Conservation (phyloP, 306 rosid species). For the Cucurbita argyrosperma region DNA sequence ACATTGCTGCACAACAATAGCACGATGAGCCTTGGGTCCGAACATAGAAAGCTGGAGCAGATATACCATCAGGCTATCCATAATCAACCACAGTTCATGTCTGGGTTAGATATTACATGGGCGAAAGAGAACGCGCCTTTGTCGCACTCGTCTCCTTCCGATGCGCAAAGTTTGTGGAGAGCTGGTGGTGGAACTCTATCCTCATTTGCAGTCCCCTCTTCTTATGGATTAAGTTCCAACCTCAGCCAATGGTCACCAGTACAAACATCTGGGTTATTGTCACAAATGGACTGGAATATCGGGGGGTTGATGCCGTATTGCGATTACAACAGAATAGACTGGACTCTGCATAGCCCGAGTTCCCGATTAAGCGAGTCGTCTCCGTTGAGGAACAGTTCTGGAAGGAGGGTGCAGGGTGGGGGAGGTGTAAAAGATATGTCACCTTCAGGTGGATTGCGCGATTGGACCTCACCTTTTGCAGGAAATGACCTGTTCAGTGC, state of each 20-base stretch:
- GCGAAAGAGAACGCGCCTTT: slow-evolving; percentile 39
- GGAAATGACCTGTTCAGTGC: slow-evolving; percentile 89
- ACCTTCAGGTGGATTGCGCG: slow-evolving; percentile 48
- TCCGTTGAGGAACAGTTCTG: slow-evolving; percentile 22
- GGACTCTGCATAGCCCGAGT: slow-evolving; percentile 70
- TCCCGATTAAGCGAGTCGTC: slow-evolving; percentile 27
- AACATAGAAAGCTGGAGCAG: slow-evolving; percentile 49
- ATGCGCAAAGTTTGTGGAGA: slow-evolving; percentile 41
- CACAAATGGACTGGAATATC: slow-evolving; percentile 83
- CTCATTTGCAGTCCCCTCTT: slow-evolving; percentile 64
- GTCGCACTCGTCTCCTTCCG: slow-evolving; percentile 16
- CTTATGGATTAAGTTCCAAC: slow-evolving; percentile 71
- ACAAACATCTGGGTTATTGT: slow-evolving; percentile 62
- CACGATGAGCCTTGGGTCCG: slow-evolving; percentile 37
- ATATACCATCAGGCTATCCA: slow-evolving; percentile 66
- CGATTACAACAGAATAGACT: slow-evolving; percentile 74
- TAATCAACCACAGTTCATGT: slow-evolving; percentile 23
- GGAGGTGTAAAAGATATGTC: slow-evolving; percentile 45
- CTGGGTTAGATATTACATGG: slow-evolving; percentile 42
- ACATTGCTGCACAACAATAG: slow-evolving; percentile 47
- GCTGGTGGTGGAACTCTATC: slow-evolving; percentile 39
- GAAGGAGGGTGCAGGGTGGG: slow-evolving; percentile 32
- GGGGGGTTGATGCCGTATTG: slow-evolving; percentile 54
- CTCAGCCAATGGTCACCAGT: slow-evolving; percentile 51
- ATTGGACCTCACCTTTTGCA: slow-evolving; percentile 91